These are phyloP conservation scores for Naematelia aurantialba DNA, from an alignment of 768 basidiomycete species.

Conservation along the genomic window DNA sequence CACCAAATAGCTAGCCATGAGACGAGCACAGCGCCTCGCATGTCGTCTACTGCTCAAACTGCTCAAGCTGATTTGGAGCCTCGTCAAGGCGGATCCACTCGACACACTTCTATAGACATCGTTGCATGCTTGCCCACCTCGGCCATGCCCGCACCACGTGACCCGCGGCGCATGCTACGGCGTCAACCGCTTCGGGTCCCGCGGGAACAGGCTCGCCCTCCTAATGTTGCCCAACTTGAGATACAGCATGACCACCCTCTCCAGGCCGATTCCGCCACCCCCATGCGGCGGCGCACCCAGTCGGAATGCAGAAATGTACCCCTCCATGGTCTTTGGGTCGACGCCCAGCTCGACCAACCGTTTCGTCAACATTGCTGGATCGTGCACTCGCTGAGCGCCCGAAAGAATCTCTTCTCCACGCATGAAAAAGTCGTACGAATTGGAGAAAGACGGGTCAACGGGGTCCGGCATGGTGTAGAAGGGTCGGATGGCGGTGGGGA, in stretches of 20 bases:
- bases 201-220: slow-evolving; percentile 86
- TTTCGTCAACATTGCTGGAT: slow-evolving; percentile 71
- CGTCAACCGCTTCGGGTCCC: slow-evolving; percentile 91
- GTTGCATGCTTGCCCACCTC: not conserved
- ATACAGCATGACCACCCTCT: slow-evolving; percentile 96
- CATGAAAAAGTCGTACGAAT: slow-evolving; percentile 99
- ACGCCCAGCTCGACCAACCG: slow-evolving; percentile 84
- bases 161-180: too few relatives aligned
- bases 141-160: not conserved
- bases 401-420: slow-evolving; percentile 97
- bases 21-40: not conserved
- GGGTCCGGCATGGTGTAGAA: slow-evolving; percentile 99
- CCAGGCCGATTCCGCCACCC: slow-evolving; percentile 89
- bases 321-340: slow-evolving; percentile 85
- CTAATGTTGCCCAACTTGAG: slow-evolving; percentile 94
- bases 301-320: slow-evolving; percentile 89
- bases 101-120: not conserved
- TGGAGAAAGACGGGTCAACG: slow-evolving; percentile 82
- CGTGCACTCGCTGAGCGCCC: slow-evolving; percentile 96
- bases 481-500: slow-evolving; percentile 89
- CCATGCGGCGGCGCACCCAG: slow-evolving; percentile 94
- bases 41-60: not conserved
- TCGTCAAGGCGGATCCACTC: too few relatives aligned
- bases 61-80: too few relatives aligned
- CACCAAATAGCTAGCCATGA: not conserved